phyloP scores from a whole-genome alignment of 2,329 filamentous ascomycete species.

The Onygenales sp. region DNA sequence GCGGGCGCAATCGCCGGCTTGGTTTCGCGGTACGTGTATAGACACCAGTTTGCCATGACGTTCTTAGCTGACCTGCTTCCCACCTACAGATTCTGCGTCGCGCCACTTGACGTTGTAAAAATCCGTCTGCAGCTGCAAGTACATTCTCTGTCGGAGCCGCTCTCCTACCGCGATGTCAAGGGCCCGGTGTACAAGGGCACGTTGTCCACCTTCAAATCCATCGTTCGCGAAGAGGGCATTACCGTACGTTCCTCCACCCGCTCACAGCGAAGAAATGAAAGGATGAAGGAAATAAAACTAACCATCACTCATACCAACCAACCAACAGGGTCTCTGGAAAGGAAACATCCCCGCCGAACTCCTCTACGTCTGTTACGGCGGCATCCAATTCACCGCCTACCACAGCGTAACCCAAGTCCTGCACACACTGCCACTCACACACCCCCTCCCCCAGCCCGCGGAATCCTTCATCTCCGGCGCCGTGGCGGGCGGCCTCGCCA shows the following conservation, averaged over 20 bases:
- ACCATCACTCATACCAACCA: neutral
- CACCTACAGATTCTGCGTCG: conserved; percentile 67
- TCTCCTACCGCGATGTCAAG: conserved; percentile 43
- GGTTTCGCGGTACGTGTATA: conserved; percentile 63
- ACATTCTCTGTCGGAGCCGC: conserved; percentile 69
- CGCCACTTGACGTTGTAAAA: conserved; percentile 94
- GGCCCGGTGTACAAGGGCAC: conserved; percentile 60
- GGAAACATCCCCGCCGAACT: conserved; percentile 93
- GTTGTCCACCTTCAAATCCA: conserved; percentile 63
- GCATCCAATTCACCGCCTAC: conserved; percentile 84
- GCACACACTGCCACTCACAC: conserved; percentile 38
- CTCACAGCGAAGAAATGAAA: neutral
- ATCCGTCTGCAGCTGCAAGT: conserved; percentile 93
- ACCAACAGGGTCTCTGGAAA: conserved; percentile 68
- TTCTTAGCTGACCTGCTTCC: neutral
- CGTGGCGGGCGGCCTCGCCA: conserved; percentile 70
- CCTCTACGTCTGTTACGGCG: conserved; percentile 86
- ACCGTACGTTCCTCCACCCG: conserved; percentile 36
- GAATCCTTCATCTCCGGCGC: conserved; percentile 81
- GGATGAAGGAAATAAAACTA: neutral
- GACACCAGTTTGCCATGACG: neutral
- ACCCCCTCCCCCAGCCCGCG: conserved; percentile 52
- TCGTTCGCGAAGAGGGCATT: conserved; percentile 71
- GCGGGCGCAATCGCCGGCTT: conserved; percentile 69
- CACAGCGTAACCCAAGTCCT: conserved; percentile 62